Base-by-base conservation (phyloP, 2,329 filamentous ascomycete genomes). In the Clonostachys solani region DNA sequence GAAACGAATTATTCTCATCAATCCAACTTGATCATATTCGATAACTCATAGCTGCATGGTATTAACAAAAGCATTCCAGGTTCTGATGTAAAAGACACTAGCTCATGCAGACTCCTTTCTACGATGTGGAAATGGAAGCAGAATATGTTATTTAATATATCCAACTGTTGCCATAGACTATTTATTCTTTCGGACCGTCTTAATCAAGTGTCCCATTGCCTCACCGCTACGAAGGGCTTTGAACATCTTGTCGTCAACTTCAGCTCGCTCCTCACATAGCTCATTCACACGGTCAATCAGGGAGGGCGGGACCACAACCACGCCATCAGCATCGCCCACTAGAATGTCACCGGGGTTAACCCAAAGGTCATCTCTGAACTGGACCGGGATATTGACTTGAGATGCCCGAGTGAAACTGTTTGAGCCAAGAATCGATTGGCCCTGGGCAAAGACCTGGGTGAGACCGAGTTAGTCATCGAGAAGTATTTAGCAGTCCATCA, bases 381-480 rank as follows among this genome's bases (percentile, higher is more conserved):
- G 55, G 6, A 63, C 46, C 1, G 60, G 56, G 7, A 63, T 47
- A 34, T 64, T 56, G 33, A 61, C 47, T 16, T 51, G 47, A 0
- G 60, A 63, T 5, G 60, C 55, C 18, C 54, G 42, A 8, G 60
- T 61, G 38, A 62, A 64, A 1, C 55, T 57, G 29, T 62, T 62
- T 4, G 60, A 62, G 8, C 61, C 60, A 3, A 63, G 43, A 9
- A 62, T 56, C 3, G 60, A 62, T 1, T 51, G 56, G 6, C 48
- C 53, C 7, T 53, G 47, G 2, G 61, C 55, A 37, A 63, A 64
- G 2, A 64, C 56, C 58, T 61, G n/a, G 60, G 60, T 47, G 54
- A 53, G 48, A 15, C 3, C 8, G 6, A 4, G 13, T 13, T 9
- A n/a, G 18, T 44, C n/a, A 17, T 44, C 9, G 16, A 17, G 45